Evolutionary conservation across 2,329 filamentous ascomycete genomes (phyloP), one percentile per base, ranked within the genome.

Genomic region (Chaetomiaceae sp.): DNA sequence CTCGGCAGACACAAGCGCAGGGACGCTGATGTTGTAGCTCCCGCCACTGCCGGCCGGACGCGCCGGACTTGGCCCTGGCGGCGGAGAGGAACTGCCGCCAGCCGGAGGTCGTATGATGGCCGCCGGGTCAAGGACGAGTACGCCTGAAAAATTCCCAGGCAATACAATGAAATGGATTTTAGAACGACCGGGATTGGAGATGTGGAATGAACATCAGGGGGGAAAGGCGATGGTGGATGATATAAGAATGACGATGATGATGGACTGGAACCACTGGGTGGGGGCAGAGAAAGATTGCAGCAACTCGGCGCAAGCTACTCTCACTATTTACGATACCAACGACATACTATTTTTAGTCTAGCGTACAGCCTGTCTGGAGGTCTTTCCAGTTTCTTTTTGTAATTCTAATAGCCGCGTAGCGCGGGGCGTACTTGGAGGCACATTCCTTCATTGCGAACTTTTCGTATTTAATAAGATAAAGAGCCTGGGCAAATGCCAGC

Each of bases 41-140:
- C 37, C 5, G 9, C 33, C 10, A 16, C 43, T 5, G 33, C 36
- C n/a, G 42, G 63, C 64, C 49, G 63, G 68, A 16, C 29, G 30
- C 32, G 40, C 45, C 20, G 68, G 54, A 67, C 67, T 16, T 65
- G 65, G 61, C 41, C 71, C 70, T 49, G 79, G 56, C 74, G 74
- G 62, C 71, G 73, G 48, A 78, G 75, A 9, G 25, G 25, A 5
- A 27, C 25, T 62, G 73, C 71, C 18, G 71, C 77, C 11, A 80
- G 76, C 58, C 77, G 75, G 61, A 77, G 77, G 55, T 75, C 79
- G 53, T 79, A 81, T 54, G 77, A 75, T 47, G 73, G 82, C 58
- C 76, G 77, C 50, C 75, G 83, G 11, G 83, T 87, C 62, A 88
- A 88, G 77, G 84, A 87, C 23, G 83, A 87, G 56, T 89, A 87